A percentile compares a stretch with the other conserved stretches of the same genome.
Conservation (phyloP, 805 yeast genomes). For the Ogataea haglerorum region DNA sequence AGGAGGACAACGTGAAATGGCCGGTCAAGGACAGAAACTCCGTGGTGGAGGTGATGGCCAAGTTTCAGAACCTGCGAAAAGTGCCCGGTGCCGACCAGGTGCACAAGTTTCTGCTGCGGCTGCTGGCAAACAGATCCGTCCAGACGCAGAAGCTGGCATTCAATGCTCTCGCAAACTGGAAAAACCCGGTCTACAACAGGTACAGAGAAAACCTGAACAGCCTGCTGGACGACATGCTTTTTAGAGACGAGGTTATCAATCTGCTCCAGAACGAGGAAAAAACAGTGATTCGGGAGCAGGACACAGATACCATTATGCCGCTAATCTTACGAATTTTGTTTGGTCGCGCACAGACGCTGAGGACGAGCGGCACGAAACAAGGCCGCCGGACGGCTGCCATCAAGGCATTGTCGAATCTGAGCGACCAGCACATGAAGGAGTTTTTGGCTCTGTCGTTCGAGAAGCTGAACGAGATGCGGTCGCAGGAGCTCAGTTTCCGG, state of each 20-base stretch:
- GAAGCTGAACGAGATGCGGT: constrained; percentile 38
- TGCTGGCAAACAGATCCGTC: constrained; percentile 58
- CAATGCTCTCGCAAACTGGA: constrained; percentile 63
- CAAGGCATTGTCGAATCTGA: constrained; percentile 55
- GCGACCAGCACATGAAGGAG: constrained; percentile 46
- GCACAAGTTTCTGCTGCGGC: constrained; percentile 46
- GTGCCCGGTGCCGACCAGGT: constrained; percentile 52
- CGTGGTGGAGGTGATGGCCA: constrained; percentile 58
- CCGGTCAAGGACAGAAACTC: constrained; percentile 48
- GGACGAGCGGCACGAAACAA: constrained; percentile 64
- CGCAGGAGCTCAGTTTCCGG: constrained; percentile 28
- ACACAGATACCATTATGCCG: constrained; percentile 62
- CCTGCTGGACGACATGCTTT: constrained; percentile 75
- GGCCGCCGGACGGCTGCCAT: constrained; percentile 72
- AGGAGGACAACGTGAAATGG: constrained; percentile 33
- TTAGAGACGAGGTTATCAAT: constrained; percentile 77
- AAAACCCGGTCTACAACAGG: constrained; percentile 53
- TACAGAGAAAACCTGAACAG: constrained; percentile 72
- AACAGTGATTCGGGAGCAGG: constrained; percentile 55
- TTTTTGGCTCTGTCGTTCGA: constrained; percentile 64
- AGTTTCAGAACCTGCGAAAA: constrained; percentile 61
- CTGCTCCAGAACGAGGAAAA: constrained; percentile 54
- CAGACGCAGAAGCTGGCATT: constrained; percentile 73
- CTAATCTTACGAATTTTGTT: constrained; percentile 71
- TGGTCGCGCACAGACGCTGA: constrained; percentile 77